Evolutionary conservation across 1,139 yeast genomes (phyloP), one percentile per base, ranked within the genome.

Genomic region (Taphrina deformans): DNA sequence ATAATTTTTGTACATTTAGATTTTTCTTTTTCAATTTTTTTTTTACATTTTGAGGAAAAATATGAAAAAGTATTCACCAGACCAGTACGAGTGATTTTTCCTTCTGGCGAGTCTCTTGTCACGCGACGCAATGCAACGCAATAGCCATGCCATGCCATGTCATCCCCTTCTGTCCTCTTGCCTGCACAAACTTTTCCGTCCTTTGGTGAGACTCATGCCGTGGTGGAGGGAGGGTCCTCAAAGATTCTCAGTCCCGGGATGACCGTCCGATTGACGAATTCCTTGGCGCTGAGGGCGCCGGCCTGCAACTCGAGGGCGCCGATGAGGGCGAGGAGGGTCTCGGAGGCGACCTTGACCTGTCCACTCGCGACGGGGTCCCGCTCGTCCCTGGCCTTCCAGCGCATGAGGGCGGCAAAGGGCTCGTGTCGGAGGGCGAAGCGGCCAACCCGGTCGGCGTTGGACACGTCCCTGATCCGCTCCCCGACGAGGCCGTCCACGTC

Each of bases 361-460:
- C 65, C 65, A 23, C 59, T 52, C 18, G 18, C 59, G 27, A 18
- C 24, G 3, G 18, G 31, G n/a, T 52, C 46, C 24, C 14, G 14
- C 14, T n/a, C 26, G 35, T 21, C 38, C 26, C 33, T 21, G 18
- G 65, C 53, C 24, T 41, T 40, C 65, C 65, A 61, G 31, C 65
- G 59, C 46, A 61, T 1, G 14, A 52, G 26, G 38, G 2, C 6
- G 33, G 48, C 33, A 21, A 44, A 21, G 7, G 7, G 27, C 9
- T 24, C 26, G 27, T 44, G 50, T 5, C 21, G 16, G n/a, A 52
- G 18, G 38, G 59, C 59, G 14, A 41, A 44, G 31, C 14, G 23
- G 40, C 44, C 52, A 21, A 44, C 33, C 7, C 29, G 40, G 23
- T 16, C 21, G 38, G 55, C 6, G 3, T 14, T 31, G 5, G 45